A percentile compares a stretch with the other conserved stretches of the same genome.
Conservation (phyloP, 176 grass and related monocot genomes). For the Coix lacrymajobi region DNA sequence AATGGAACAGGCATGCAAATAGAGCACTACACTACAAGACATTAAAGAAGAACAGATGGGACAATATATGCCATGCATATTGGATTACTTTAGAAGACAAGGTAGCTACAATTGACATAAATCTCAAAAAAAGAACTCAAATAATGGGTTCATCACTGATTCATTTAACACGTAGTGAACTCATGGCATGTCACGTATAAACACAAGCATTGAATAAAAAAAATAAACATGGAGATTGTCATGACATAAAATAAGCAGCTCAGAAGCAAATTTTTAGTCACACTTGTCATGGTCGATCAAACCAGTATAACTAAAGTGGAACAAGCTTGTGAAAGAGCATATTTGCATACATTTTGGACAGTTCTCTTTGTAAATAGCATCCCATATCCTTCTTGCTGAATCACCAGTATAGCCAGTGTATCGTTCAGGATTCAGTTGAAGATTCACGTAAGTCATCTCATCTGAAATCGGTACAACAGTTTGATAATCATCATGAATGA, state of each 20-base stretch:
- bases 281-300: neutral
- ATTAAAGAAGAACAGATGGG: neutral
- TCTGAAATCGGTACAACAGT: slow-evolving; percentile 42
- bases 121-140: neutral
- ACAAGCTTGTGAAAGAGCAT: neutral
- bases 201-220: neutral
- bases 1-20: neutral
- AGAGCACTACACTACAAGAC: neutral
- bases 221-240: neutral
- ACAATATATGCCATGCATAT: neutral
- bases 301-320: neutral
- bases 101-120: neutral
- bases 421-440: slow-evolving; percentile 88
- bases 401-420: slow-evolving; percentile 93
- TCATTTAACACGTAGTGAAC: neutral
- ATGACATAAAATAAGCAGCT: neutral
- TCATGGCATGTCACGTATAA: neutral
- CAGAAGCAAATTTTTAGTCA: neutral
- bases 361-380: slow-evolving; percentile 91
- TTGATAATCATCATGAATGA: neutral
- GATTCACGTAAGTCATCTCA: slow-evolving; percentile 96
- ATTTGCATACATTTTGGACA: slow-evolving; percentile 87
- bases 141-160: neutral
- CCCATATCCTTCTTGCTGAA: slow-evolving; percentile 92
- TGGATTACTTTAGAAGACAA: neutral